Percentiles rank a stretch among this genome's conserved stretches.
Conservation (phyloP, 2,329 filamentous ascomycete species). For the Penicillium griseofulvum region DNA sequence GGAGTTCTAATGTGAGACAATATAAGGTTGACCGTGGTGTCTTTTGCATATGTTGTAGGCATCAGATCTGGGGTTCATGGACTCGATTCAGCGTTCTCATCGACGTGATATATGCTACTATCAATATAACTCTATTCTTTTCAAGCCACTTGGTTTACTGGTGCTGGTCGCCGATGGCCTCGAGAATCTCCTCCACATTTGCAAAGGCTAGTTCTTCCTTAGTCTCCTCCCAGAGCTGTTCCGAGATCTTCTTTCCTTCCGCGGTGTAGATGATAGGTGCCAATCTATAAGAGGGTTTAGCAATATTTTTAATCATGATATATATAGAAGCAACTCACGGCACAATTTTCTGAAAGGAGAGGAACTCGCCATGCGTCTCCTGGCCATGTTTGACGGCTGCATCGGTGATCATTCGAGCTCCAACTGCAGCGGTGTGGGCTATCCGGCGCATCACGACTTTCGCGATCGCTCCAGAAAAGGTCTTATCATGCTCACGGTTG, state of each 20-base stretch:
- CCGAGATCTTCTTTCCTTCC: slow-evolving; percentile 35
- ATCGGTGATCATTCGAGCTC: slow-evolving; percentile 6
- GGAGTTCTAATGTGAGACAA: slow-evolving; percentile 16
- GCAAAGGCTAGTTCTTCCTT: slow-evolving; percentile 22
- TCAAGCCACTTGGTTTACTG: too few species aligned
- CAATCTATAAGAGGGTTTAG: neutral
- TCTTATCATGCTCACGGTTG: slow-evolving; percentile 1
- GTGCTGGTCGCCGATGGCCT: neutral
- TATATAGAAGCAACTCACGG: slow-evolving; percentile 1
- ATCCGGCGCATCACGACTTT: neutral
- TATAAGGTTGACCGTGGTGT: neutral
- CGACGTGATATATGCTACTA: too few species aligned
- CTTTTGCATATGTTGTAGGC: neutral
- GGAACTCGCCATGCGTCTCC: slow-evolving; percentile 9
- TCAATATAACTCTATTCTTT: too few species aligned
- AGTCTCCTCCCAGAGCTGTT: slow-evolving; percentile 39
- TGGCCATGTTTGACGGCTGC: slow-evolving; percentile 5
- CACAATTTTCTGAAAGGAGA: slow-evolving; percentile 12
- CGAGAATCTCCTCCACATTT: slow-evolving; percentile 8
- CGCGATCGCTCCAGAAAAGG: neutral
- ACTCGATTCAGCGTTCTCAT: too few species aligned
- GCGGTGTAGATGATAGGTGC: slow-evolving; percentile 29
- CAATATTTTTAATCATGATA: neutral
- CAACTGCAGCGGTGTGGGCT: slow-evolving; percentile 1
- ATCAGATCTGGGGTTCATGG: too few species aligned